These are phyloP conservation scores for Drosera spatulata DNA, from an alignment of 179 eudicot genomes.

Conservation along the genomic window DNA sequence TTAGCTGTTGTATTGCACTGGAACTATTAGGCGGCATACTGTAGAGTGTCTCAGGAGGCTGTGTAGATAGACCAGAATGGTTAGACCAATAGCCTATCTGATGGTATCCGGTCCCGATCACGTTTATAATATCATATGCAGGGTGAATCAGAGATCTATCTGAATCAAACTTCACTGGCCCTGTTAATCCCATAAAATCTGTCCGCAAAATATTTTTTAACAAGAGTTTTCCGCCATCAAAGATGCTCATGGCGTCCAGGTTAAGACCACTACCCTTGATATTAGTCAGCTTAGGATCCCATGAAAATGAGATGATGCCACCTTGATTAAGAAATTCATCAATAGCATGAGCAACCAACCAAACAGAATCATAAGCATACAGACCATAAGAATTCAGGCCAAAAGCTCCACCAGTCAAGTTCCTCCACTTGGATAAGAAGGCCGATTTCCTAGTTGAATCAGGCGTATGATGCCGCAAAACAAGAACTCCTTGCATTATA, in stretches of 20 bases:
- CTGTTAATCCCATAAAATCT: conserved; percentile 61
- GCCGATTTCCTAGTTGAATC: conserved; percentile 41
- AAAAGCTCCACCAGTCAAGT: conserved; percentile 33
- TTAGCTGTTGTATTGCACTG: conserved; percentile 36
- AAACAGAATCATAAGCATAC: conserved; percentile 81
- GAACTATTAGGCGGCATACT: conserved; percentile 50
- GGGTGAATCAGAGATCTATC: conserved; percentile 48
- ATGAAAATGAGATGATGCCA: conserved; percentile 66
- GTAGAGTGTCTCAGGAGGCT: conserved; percentile 60
- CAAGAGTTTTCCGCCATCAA: conserved; percentile 62
- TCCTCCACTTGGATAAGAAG: conserved; percentile 48
- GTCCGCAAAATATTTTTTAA: conserved; percentile 41
- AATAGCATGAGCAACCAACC: conserved; percentile 80
- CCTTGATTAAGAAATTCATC: conserved; percentile 60
- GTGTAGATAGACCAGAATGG: conserved; percentile 59
- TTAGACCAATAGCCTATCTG: conserved; percentile 84
- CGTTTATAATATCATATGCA: conserved; percentile 71
- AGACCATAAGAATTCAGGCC: conserved; percentile 70
- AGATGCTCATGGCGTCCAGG: conserved; percentile 51
- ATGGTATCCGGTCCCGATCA: conserved; percentile 67
- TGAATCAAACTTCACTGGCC: conserved; percentile 49
- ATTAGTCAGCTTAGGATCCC: conserved; percentile 25
- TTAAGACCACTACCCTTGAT: conserved; percentile 28
- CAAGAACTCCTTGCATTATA: conserved; percentile 57
- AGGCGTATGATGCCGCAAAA: conserved; percentile 57